Percentiles rank a stretch among this genome's conserved stretches.
phyloP scores from a whole-genome alignment of 192 early-diverging fungal species.

The Gryganskiella cystojenkinii region DNA sequence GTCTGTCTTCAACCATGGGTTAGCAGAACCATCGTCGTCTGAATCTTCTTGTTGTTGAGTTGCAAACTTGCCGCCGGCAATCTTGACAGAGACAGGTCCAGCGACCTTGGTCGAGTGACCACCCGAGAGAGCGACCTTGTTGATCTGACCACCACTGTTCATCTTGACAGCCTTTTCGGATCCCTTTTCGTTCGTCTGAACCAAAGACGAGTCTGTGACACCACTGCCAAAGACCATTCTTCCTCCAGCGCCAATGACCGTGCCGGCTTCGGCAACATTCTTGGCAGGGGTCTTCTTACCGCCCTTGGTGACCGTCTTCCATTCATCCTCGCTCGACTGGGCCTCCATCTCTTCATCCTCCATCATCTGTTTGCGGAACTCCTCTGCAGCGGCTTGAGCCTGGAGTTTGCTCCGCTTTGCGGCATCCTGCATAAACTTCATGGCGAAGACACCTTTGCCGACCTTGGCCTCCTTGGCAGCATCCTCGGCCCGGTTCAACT shows the following conservation, averaged over 20 bases:
- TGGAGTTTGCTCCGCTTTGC: constrained; percentile 66
- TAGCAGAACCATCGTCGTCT: constrained; percentile 56
- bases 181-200: background rate
- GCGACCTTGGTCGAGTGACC: constrained; percentile 66
- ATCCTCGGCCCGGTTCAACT: constrained; percentile 48
- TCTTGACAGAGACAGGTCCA: constrained; percentile 63
- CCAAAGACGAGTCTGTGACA: constrained; percentile 10
- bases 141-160: constrained; percentile 61
- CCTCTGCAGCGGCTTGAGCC: constrained; percentile 54
- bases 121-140: constrained; percentile 61
- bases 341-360: constrained; percentile 46
- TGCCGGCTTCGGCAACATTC: constrained; percentile 29
- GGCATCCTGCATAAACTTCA: constrained; percentile 99
- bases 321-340: constrained; percentile 47
- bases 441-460: constrained; percentile 86
- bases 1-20: constrained; percentile 83
- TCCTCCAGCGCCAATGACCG: constrained; percentile 57
- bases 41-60: constrained; percentile 11
- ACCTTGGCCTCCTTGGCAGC: constrained; percentile 59
- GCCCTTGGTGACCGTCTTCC: constrained; percentile 34
- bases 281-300: constrained; percentile 34
- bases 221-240: constrained; percentile 70
- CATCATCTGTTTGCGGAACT: constrained; percentile 61
- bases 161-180: constrained; percentile 52
- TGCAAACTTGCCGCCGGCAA: constrained; percentile 27